Base-by-base conservation (phyloP, 352 stramenopile species). In the Phytophthora pseudosyringae region DNA sequence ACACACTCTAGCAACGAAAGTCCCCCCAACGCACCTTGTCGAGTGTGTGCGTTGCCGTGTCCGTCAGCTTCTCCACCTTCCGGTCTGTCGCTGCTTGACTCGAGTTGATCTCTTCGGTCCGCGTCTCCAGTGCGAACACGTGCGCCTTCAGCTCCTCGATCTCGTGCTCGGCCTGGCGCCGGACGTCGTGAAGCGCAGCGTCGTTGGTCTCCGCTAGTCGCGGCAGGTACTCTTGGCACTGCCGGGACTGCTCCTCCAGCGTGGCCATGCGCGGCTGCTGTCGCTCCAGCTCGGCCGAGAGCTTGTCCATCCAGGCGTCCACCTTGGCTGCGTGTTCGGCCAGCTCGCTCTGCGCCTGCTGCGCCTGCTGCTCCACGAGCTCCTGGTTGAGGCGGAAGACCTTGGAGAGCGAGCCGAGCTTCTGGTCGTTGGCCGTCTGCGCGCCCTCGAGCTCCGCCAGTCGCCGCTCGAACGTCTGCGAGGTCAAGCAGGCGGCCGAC, bases 371-470 rank as follows among this genome's bases (percentile, higher is more conserved):
- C 41, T 90, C 85, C 15, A 87, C 68, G 64, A 86, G 87, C 52
- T 93, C 80, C 39, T 93, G 85, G 46, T 90, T 88, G 39, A 91
- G 69, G 0, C 80, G 74, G 28, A 89, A 75, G 8, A 93, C 76
- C 39, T 89, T 91, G 21, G 82, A 84, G 25, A 93, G 74, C 32
- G 82, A 84, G n/a, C 64, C 70, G 25, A 90, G 41, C 63, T 88
- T 89, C 58, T 88, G 71, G 18, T 90, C 81, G 28, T 65, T 80
- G 8, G 57, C 61, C 7, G 55, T 29, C 39, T 89, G 79, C 26
- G 72, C 36, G 18, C 66, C 69, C 51, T 91, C 82, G 29, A 93
- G 60, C 43, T 80, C 82, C 4, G 64, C 53, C 32, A 93, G 64
- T 6, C 83, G 77, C 65, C 75, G 70, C 62, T 93, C 85, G 46